Percentiles rank a stretch among this genome's conserved stretches.
Conservation (phyloP, 768 basidiomycete genomes). For the Pleurotus citrinopileatus region DNA sequence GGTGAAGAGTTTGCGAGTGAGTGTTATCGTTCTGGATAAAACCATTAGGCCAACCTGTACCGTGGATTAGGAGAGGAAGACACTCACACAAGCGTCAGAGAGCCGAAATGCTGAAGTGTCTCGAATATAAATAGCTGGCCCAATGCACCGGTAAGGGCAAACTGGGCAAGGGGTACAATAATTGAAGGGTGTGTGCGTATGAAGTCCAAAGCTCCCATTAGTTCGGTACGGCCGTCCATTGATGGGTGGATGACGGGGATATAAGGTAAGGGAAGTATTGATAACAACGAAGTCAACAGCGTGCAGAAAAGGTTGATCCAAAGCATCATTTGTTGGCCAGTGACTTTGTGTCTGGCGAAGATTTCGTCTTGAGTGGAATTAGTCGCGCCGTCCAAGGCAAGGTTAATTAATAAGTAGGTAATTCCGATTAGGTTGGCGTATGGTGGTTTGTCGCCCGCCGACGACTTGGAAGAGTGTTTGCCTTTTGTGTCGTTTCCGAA, state of each 20-base stretch:
- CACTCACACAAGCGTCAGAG: constrained; percentile 80
- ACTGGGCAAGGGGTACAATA: constrained; percentile 71
- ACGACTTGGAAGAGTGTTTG: constrained; percentile 23
- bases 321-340: constrained; percentile 99
- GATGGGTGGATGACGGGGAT: constrained; percentile 83
- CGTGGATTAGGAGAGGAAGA: constrained; percentile 6
- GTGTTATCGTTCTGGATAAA: constrained; percentile 75
- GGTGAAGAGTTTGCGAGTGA: constrained; percentile 96
- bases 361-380: constrained; percentile 98
- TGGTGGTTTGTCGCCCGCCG: constrained; percentile 36
- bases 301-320: constrained; percentile 93
- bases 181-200: constrained; percentile 76
- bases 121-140: constrained; percentile 99
- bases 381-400: constrained; percentile 87
- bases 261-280: constrained; percentile 71
- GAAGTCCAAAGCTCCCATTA: constrained; percentile 68
- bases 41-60: constrained; percentile 10
- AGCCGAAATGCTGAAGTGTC: constrained; percentile 89
- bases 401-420: constrained; percentile 77
- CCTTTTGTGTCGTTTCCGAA: constrained; percentile 54
- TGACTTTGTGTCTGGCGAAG: constrained; percentile 69
- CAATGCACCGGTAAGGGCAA: constrained; percentile 86
- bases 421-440: constrained; percentile 70
- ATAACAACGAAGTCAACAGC: constrained; percentile 62
- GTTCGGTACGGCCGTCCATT: constrained; percentile 55